Base-by-base conservation (phyloP, 331 rosid genomes). In the Acacia concinna region DNA sequence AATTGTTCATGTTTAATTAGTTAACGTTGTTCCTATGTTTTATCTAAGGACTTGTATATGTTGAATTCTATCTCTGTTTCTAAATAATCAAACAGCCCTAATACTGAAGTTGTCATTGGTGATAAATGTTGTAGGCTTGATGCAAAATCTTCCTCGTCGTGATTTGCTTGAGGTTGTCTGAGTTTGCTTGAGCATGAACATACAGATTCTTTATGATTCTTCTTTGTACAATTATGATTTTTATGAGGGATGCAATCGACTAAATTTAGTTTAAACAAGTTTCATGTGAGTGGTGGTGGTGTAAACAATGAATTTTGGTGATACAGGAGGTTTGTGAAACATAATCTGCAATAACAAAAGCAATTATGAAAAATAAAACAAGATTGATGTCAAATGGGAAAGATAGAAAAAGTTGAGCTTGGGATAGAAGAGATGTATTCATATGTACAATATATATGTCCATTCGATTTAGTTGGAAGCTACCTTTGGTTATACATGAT, bases 201-300 rank as follows among this genome's bases (percentile, higher is more conserved):
- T 54, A 12, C 28, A 30, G 1, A n/a, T 43, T 43, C 41, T 60
- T 56, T 23, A 11, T 23, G 4, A 9, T 56, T 56, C 63, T 9
- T 23, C 31, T n/a, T n/a, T n/a, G 5, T 47, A 21, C 13, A 10
- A 20, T 54, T 21, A 3, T 64, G 38, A 51, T 20, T 25, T 41
- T 67, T 57, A 63, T 18, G 63, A 56, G 41, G 17, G n/a, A n/a
- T 23, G 51, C 67, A 56, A 40, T 47, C 49, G 47, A 60, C 30
- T n/a, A 56, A 54, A 15, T 32, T 44, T 49, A 17, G 13, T 51
- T 25, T 40, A 71, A n/a, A 69, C 75, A 32, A 60, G 32, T 23
- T 51, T 47, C 56, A 12, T 44, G 70, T 47, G 25, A 68, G 63
- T 13, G 63, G n/a, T 34, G 52, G 71, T 20, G 57, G 77, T 64